phyloP scores from a whole-genome alignment of 805 yeast species.

The Naumovozyma castellii region DNA sequence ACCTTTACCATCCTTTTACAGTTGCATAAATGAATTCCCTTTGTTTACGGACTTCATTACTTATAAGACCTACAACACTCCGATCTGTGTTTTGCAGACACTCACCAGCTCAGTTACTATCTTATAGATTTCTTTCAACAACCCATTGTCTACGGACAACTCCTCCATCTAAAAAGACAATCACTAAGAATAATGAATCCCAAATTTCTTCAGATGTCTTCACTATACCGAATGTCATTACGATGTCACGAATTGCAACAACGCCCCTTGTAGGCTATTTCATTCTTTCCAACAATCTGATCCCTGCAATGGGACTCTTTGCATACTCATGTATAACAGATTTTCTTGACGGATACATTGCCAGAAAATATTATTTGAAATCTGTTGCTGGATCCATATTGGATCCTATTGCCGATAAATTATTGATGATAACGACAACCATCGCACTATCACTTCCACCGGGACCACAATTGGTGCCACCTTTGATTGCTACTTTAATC shows the following conservation, averaged over 20 bases:
- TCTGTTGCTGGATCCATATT: slow-evolving; percentile 82
- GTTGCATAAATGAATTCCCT: not conserved
- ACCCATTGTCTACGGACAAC: not conserved
- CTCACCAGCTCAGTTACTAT: too few relatives aligned
- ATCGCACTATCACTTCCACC: slow-evolving; percentile 49
- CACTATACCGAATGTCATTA: slow-evolving; percentile 68
- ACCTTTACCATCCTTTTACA: too few relatives aligned
- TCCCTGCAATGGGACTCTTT: slow-evolving; percentile 63
- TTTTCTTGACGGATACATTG: slow-evolving; percentile 84
- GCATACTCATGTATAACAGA: slow-evolving; percentile 85
- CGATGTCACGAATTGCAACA: slow-evolving; percentile 66
- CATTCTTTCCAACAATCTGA: slow-evolving; percentile 53
- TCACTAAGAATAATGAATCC: not conserved
- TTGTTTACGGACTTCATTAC: not conserved
- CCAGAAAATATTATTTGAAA: slow-evolving; percentile 65
- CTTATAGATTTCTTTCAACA: too few relatives aligned
- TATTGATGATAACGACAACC: slow-evolving; percentile 80
- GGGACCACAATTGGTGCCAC: slow-evolving; percentile 57
- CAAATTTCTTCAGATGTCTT: not conserved
- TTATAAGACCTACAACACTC: not conserved
- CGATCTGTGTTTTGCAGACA: not conserved
- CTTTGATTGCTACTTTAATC: slow-evolving; percentile 55
- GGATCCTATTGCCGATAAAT: slow-evolving; percentile 93
- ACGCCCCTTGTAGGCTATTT: slow-evolving; percentile 82
- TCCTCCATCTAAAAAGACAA: too few relatives aligned